Percentiles rank a stretch among this genome's conserved stretches.
Evolutionary conservation across 1,284 basidiomycete genomes (phyloP).

Genomic region (Tilletia walkeri): DNA sequence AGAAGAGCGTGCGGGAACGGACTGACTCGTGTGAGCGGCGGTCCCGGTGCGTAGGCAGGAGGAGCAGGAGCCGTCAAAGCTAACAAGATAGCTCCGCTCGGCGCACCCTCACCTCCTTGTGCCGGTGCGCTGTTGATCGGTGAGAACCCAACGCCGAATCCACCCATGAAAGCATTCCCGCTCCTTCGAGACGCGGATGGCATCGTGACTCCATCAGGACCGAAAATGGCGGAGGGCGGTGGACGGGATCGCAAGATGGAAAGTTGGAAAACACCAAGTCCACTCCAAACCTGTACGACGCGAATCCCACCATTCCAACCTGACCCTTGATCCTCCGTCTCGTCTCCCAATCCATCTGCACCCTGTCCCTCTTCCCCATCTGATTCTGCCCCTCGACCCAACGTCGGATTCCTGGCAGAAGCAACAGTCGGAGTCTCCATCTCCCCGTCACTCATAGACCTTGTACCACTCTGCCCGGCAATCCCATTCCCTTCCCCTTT

Average conservation of each 20-base stretch:
- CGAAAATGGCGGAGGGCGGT: not conserved
- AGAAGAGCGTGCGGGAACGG: constrained; percentile 32
- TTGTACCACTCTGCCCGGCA: not conserved
- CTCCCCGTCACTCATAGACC: constrained; percentile 7
- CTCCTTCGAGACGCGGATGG: not conserved
- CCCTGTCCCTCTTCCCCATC: no score
- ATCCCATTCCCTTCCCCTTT: not conserved
- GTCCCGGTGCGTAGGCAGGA: constrained; percentile 15
- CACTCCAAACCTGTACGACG: constrained; percentile 19
- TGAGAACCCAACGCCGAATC: not conserved
- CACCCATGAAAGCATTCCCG: not conserved
- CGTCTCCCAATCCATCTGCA: not conserved
- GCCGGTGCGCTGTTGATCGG: not conserved
- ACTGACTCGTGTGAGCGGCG: constrained; percentile 31
- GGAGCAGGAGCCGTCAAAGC: constrained; percentile 32
- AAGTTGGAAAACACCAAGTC: constrained; percentile 17
- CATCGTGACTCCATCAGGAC: not conserved
- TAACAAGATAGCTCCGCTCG: constrained; percentile 26
- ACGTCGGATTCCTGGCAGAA: no score
- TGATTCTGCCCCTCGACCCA: no score
- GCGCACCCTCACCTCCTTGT: not conserved
- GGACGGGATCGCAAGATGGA: constrained; percentile 15
- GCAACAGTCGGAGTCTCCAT: not conserved
- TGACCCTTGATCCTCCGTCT: not conserved
- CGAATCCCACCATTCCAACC: constrained; percentile 19